Evolutionary conservation across 495 filamentous ascomycete genomes (phyloP), one percentile per base, ranked within the genome.

Genomic region (Tricharina praecox): DNA sequence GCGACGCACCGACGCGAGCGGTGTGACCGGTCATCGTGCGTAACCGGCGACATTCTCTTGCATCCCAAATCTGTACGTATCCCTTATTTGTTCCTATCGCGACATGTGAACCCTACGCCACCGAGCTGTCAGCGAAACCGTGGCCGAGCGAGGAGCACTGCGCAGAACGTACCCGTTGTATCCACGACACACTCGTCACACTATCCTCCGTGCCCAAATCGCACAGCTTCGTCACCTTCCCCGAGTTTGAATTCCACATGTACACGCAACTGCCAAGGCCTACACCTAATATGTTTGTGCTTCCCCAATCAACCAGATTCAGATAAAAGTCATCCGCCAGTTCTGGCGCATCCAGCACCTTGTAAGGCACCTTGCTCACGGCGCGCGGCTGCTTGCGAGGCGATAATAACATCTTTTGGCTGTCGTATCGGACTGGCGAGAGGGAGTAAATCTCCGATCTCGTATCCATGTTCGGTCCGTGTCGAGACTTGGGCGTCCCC

Each of bases 281-380:
- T 23, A 97, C 90, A 11, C 85, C 92, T 5, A 97, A 66, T 19
- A 93, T 76, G 64, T 95, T 90, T 52, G 78, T 84, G 54, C 81
- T 88, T n/a, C 92, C 90, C 90, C 90, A 97, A 54, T 97, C 90
- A 1, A 97, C 87, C 21, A 97, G 64, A 55, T 97, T 97, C 24
- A 97, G 67, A 55, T 97, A 97, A 62, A 95, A 97, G 62, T 97
- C 92, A 55, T 97, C 90, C 23, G 86, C 86, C 13, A 97, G 63
- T 51, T 96, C 90, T 11, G 90, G 90, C 0, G 92, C 90, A 69
- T 97, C 90, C 3, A 97, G 70, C 4, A 97, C 90, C 63, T 96
- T 97, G 68, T 86, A 96, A 0, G 90, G 90, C 0, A 95, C 87
- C 63, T 96, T 96, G 62, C 80, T 83, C 19, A 97, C 85, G 7